Conservation (phyloP, 768 basidiomycete species). For the Kwoniella sp. region DNA sequence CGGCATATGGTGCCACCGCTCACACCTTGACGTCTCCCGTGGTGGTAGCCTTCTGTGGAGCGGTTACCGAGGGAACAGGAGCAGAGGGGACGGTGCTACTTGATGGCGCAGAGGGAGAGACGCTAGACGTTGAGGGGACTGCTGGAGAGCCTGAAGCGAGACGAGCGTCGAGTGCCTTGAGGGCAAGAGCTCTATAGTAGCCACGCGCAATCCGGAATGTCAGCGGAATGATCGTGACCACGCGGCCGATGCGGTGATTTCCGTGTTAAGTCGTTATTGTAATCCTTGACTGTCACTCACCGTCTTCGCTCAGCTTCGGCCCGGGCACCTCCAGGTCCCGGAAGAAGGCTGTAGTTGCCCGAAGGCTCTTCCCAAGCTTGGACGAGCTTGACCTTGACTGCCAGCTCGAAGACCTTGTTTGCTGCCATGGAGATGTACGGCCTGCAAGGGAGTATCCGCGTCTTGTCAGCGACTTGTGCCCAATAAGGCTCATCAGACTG, state of each 20-base stretch:
- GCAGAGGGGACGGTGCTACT: slow-evolving; percentile 16
- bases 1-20: too few relatives aligned
- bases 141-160: slow-evolving; percentile 62
- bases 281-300: slow-evolving; percentile 58
- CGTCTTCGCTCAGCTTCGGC: slow-evolving; percentile 95
- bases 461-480: too few relatives aligned
- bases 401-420: slow-evolving; percentile 67
- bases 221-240: not conserved
- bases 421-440: slow-evolving; percentile 70
- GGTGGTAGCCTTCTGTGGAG: too few relatives aligned
- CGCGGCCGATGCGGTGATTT: too few relatives aligned
- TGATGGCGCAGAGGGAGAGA: slow-evolving; percentile 11
- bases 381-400: slow-evolving; percentile 70
- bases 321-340: slow-evolving; percentile 76
- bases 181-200: slow-evolving; percentile 75
- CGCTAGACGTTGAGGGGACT: slow-evolving; percentile 18
- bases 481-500: too few relatives aligned
- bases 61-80: not conserved
- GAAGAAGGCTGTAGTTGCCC: slow-evolving; percentile 65
- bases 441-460: too few relatives aligned
- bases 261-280: too few relatives aligned
- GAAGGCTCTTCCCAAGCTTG: slow-evolving; percentile 60
- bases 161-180: slow-evolving; percentile 94
- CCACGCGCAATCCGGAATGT: not conserved
- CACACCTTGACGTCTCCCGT: too few relatives aligned